Evolutionary conservation across 257 asterid species (phyloP).

Genomic region (Nicotiana tomentosiformis): DNA sequence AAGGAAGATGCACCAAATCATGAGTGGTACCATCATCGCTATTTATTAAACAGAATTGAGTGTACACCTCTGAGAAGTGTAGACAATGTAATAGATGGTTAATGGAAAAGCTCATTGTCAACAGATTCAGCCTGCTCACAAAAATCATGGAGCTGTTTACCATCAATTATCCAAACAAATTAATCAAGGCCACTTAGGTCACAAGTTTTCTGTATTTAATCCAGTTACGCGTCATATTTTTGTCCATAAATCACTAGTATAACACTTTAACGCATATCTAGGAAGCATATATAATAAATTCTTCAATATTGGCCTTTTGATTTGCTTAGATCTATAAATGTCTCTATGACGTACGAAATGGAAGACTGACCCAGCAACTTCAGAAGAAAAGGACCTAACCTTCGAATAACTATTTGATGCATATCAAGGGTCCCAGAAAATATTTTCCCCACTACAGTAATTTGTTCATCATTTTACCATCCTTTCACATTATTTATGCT

Average conservation of each 20-base stretch:
- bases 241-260: neutral
- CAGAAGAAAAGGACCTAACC: neutral
- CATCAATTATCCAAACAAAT: neutral
- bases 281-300: neutral
- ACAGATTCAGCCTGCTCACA: constrained; percentile 4
- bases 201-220: neutral
- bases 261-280: neutral
- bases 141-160: neutral
- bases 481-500: neutral
- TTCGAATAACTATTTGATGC: neutral
- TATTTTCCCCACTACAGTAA: neutral
- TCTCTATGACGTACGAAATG: neutral
- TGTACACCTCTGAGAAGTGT: neutral
- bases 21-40: neutral
- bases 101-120: neutral
- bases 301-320: neutral
- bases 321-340: neutral
- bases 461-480: neutral
- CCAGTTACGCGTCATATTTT: neutral
- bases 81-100: neutral
- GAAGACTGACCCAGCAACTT: constrained; percentile 6
- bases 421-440: neutral
- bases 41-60: neutral
- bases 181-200: neutral
- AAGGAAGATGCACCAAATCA: neutral